A percentile compares a stretch with the other conserved stretches of the same genome.
These are phyloP conservation scores for Arabidopsis lyrata DNA, from an alignment of 441 rosid genomes.

Conservation along the genomic window DNA sequence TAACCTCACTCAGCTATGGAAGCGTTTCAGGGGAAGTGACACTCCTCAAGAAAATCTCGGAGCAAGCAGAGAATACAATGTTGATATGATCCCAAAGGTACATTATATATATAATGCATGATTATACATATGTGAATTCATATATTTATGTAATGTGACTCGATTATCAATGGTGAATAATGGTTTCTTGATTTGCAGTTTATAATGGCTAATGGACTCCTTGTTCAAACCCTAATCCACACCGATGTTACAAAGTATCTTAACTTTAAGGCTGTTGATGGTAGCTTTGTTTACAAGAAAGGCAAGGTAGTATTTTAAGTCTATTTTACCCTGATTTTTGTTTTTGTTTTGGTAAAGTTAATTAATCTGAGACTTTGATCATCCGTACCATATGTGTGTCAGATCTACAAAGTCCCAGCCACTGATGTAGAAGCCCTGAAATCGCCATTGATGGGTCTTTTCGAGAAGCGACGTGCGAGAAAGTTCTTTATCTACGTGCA, in stretches of 20 bases:
- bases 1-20: constrained; percentile 75
- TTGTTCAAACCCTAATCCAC: constrained; percentile 73
- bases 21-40: constrained; percentile 66
- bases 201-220: constrained; percentile 71
- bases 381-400: neutral
- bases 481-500: constrained; percentile 78
- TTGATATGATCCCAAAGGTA: constrained; percentile 84
- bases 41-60: constrained; percentile 64
- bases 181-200: constrained; percentile 51
- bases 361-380: constrained; percentile 11
- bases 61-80: constrained; percentile 66
- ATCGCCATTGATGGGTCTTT: constrained; percentile 77
- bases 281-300: constrained; percentile 76
- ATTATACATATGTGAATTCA: neutral
- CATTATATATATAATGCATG: neutral
- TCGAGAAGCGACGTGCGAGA: constrained; percentile 77
- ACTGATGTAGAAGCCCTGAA: constrained; percentile 78
- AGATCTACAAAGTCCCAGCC: constrained; percentile 80
- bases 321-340: neutral
- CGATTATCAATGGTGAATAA: neutral
- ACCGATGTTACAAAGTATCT: constrained; percentile 79
- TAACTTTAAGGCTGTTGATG: constrained; percentile 79
- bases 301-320: constrained; percentile 55
- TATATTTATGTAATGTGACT: neutral
- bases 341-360: neutral